Conservation (phyloP, 2,329 filamentous ascomycete genomes). For the Neofusicoccum sp. region DNA sequence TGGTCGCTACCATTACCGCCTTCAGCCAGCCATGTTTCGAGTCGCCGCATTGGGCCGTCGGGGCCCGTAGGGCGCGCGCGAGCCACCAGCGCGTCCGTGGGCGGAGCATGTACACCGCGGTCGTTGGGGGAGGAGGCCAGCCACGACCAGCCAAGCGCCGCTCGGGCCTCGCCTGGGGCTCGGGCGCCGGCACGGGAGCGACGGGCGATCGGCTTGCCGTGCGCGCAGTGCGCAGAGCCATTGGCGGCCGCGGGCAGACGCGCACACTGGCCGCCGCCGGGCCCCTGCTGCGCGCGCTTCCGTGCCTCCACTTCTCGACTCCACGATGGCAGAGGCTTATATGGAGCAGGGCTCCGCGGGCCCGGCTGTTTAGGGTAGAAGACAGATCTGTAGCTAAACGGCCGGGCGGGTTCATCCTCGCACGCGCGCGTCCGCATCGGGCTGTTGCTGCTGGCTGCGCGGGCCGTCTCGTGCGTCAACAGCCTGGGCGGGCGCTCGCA, state of each 20-base stretch:
- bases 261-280: no score
- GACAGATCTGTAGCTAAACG: slow-evolving; percentile 2
- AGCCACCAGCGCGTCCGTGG: not conserved
- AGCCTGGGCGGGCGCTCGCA: not conserved
- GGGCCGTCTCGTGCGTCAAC: slow-evolving; percentile 5
- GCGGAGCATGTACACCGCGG: not conserved
- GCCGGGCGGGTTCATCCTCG: slow-evolving; percentile 1
- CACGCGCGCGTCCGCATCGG: not conserved
- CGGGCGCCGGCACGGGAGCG: not conserved
- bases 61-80: not conserved
- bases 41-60: not conserved
- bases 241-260: no score
- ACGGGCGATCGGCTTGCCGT: not conserved
- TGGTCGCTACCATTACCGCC: slow-evolving; percentile 15
- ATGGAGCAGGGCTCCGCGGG: not conserved
- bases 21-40: slow-evolving; percentile 18
- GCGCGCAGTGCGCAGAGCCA: not conserved
- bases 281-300: no score
- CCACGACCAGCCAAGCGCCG: not conserved
- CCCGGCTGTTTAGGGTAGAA: slow-evolving; percentile 7
- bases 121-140: not conserved
- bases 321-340: not conserved
- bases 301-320: no score
- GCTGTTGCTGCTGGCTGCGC: not conserved
- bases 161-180: not conserved